Conservation (phyloP, 352 stramenopile species). For the Phytopythium sindhum region DNA sequence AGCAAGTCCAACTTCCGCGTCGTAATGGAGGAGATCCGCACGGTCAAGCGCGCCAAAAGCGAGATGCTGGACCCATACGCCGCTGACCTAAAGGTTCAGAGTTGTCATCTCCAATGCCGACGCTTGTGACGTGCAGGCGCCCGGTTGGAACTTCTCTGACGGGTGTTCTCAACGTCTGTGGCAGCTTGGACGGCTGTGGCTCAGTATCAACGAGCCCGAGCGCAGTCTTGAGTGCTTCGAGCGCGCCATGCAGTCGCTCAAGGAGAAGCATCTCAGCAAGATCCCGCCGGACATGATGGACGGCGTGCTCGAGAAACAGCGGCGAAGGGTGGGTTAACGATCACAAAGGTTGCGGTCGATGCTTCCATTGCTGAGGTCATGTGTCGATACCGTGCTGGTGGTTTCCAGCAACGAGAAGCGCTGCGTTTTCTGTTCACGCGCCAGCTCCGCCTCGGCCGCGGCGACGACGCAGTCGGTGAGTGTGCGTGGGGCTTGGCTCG, state of each 20-base stretch:
- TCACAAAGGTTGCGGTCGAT: neutral
- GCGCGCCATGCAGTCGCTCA: slow-evolving; percentile 34
- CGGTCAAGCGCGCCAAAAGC: slow-evolving; percentile 33
- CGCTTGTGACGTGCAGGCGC: neutral
- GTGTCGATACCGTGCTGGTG: neutral
- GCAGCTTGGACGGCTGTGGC: slow-evolving; percentile 59
- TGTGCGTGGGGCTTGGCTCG: neutral
- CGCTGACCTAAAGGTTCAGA: slow-evolving; percentile 54
- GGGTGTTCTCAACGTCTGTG: neutral
- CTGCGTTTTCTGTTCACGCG: slow-evolving; percentile 46
- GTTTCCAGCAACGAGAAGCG: slow-evolving; percentile 25
- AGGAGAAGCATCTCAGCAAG: slow-evolving; percentile 23
- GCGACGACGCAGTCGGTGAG: slow-evolving; percentile 34
- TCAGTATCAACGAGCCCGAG: slow-evolving; percentile 42
- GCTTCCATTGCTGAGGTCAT: neutral
- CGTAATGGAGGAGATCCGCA: slow-evolving; percentile 40
- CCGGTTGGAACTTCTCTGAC: neutral
- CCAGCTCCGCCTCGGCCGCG: slow-evolving; percentile 29
- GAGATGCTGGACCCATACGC: slow-evolving; percentile 42
- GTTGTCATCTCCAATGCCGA: neutral
- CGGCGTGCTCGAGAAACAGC: slow-evolving; percentile 33
- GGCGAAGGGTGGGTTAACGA: slow-evolving; percentile 26
- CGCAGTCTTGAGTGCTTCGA: slow-evolving; percentile 52
- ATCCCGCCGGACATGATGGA: slow-evolving; percentile 28
- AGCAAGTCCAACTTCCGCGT: slow-evolving; percentile 29